Conservation (phyloP, 306 rosid genomes). For the cucumber (Cucumis sativus) region Cucumber_9930_V3 NC_026656.2:7016001-7016500, state of each 20-base stretch:
- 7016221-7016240: background rate
- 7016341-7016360: constrained; percentile 54
- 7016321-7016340: constrained; percentile 32
- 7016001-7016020: too few relatives aligned
- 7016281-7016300: constrained; percentile 43
- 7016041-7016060: too few relatives aligned
- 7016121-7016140: too few relatives aligned
- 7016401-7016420: constrained; percentile 34
- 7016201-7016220: background rate
- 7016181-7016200: background rate
- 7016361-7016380: constrained; percentile 39
- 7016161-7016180: background rate
- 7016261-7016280: background rate
- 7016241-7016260: background rate
- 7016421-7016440: constrained; percentile 15
- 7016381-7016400: constrained; percentile 25
- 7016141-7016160: background rate
- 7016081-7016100: too few relatives aligned
- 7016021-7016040: too few relatives aligned
- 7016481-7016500: constrained; percentile 21
- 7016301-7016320: constrained; percentile 25
- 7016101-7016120: too few relatives aligned
- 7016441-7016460: constrained; percentile 23
- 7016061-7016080: too few relatives aligned
- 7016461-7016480: constrained; percentile 37